Conservation (phyloP, 2,329 filamentous ascomycete genomes). For the Botrytis deweyae region DNA sequence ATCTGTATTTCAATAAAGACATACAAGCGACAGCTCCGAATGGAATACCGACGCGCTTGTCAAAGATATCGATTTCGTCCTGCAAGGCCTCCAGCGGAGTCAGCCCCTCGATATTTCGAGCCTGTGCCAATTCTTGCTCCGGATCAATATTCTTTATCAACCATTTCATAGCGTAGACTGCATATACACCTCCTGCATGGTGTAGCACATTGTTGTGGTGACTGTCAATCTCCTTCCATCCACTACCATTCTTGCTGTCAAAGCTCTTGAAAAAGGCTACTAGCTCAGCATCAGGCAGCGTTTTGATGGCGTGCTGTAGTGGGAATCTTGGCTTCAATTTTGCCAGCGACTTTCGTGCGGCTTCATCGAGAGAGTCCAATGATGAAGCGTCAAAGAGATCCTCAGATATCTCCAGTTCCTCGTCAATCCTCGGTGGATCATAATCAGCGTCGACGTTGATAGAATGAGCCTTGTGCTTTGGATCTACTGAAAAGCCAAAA, state of each 20-base stretch:
- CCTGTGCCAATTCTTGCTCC: slow-evolving; percentile 22
- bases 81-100: slow-evolving; percentile 40
- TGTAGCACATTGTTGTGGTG: slow-evolving; percentile 29
- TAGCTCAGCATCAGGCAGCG: slow-evolving; percentile 13
- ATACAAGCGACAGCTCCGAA: slow-evolving; percentile 28
- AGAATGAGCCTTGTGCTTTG: slow-evolving; percentile 31
- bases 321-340: not conserved
- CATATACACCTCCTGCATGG: slow-evolving; percentile 22
- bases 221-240: slow-evolving; percentile 25
- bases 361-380: not conserved
- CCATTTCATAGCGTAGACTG: slow-evolving; percentile 31
- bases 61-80: slow-evolving; percentile 36
- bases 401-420: not conserved
- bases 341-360: not conserved
- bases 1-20: not conserved
- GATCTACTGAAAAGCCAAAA: slow-evolving; percentile 36
- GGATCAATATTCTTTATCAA: slow-evolving; percentile 32
- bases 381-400: not conserved
- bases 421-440: slow-evolving; percentile 22
- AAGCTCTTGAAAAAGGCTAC: slow-evolving; percentile 6
- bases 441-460: slow-evolving; percentile 31
- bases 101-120: slow-evolving; percentile 38
- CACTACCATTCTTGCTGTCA: slow-evolving; percentile 2
- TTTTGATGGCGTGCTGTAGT: not conserved
- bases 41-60: slow-evolving; percentile 39